Conservation (phyloP, 106 monocot species). For the Ottelia alismoides region DNA sequence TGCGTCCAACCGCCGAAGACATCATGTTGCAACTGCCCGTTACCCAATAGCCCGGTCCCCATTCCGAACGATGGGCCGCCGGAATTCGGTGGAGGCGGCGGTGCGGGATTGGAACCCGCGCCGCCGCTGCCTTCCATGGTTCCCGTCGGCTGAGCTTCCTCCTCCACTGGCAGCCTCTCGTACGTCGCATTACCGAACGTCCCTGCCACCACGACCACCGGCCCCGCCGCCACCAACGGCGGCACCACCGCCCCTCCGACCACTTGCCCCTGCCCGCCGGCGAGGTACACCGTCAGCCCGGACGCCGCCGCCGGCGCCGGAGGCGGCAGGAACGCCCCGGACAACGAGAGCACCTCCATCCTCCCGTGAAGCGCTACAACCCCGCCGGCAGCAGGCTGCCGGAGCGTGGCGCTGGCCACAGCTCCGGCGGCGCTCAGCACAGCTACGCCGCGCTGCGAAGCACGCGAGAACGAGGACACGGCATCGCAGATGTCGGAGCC, state of each 20-base stretch:
- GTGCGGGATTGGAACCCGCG: no score
- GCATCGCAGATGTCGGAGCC: slow-evolving; percentile 10
- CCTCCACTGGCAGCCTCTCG: slow-evolving; percentile 9
- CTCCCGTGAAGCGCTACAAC: slow-evolving; percentile 14
- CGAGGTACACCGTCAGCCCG: slow-evolving; percentile 12
- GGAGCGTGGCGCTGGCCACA: slow-evolving; percentile 15
- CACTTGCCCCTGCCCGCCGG: slow-evolving; percentile 17
- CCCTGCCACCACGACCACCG: slow-evolving; percentile 8
- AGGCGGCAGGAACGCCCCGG: slow-evolving; percentile 10
- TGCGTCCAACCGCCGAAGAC: no score
- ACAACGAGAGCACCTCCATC: slow-evolving; percentile 11
- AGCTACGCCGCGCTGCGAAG: slow-evolving; percentile 8
- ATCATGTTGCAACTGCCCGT: no score
- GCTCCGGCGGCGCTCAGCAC: slow-evolving; percentile 8
- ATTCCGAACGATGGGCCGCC: no score
- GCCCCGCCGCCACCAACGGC: slow-evolving; percentile 7
- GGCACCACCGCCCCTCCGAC: slow-evolving; percentile 7
- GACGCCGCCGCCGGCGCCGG: slow-evolving; percentile 6
- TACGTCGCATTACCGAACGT: slow-evolving; percentile 11
- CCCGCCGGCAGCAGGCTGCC: slow-evolving; percentile 7
- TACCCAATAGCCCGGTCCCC: no score
- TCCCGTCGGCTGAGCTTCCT: no score
- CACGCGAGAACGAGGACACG: slow-evolving; percentile 5
- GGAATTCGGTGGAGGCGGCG: no score
- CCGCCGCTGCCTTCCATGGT: no score